These are phyloP conservation scores for Colletotrichum abscissum DNA, from an alignment of 2,329 filamentous ascomycete genomes.

Conservation along the genomic window DNA sequence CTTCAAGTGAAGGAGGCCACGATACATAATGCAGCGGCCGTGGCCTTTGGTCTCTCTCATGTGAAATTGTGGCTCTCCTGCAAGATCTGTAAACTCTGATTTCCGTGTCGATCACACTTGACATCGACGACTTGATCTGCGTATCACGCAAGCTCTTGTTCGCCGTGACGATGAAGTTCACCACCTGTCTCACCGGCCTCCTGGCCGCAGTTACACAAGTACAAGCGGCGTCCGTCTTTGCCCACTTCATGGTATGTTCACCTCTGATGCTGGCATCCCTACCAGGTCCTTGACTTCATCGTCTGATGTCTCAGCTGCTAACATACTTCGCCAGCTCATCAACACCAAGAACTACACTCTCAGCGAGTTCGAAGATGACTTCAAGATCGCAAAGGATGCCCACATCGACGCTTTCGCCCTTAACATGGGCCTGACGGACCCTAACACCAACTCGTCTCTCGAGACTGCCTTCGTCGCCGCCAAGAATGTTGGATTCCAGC, in stretches of 20 bases:
- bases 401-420: slow-evolving; percentile 46
- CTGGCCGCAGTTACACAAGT: slow-evolving; percentile 19
- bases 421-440: slow-evolving; percentile 31
- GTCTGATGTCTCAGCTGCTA: neutral
- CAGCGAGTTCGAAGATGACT: slow-evolving; percentile 59
- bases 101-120: slow-evolving; percentile 9
- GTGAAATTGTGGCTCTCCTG: neutral
- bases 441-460: slow-evolving; percentile 17
- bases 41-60: neutral
- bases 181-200: slow-evolving; percentile 8
- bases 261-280: neutral
- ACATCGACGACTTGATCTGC: neutral
- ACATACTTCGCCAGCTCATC: slow-evolving; percentile 12
- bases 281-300: neutral
- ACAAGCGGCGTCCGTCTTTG: slow-evolving; percentile 28
- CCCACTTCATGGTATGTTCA: slow-evolving; percentile 33
- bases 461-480: slow-evolving; percentile 32
- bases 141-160: neutral
- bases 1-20: slow-evolving; percentile 6
- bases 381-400: slow-evolving; percentile 55
- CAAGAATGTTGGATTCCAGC: slow-evolving; percentile 40
- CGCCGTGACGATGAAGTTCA: slow-evolving; percentile 25
- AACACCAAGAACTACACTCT: slow-evolving; percentile 42
- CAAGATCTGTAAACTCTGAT: neutral
- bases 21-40: slow-evolving; percentile 30